These are phyloP conservation scores for Cinnamomum chago DNA, from an alignment of 164 flowering plant genomes.

Conservation along the genomic window DNA sequence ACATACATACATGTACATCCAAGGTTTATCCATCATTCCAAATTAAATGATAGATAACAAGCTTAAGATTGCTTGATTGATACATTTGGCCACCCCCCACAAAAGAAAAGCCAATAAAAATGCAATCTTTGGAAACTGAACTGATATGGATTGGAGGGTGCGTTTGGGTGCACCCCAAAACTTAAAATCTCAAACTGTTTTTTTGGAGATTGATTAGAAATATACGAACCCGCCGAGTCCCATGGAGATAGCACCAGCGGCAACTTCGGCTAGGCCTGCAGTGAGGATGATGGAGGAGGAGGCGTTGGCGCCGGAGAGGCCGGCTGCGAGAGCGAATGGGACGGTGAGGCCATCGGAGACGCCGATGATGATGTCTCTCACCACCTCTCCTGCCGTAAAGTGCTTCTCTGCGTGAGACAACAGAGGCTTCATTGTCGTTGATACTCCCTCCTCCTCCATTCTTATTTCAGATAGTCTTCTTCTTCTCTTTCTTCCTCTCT, in stretches of 20 bases:
- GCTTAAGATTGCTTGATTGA: too few relatives aligned
- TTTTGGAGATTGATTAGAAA: too few relatives aligned
- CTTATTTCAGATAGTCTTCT: not conserved
- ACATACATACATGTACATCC: not conserved
- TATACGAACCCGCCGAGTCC: conserved; percentile 79
- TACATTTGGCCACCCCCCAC: too few relatives aligned
- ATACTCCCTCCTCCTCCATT: not conserved
- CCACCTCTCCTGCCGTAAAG: conserved; percentile 81
- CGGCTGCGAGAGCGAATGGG: conserved; percentile 95
- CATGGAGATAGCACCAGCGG: conserved; percentile 97
- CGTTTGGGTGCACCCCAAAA: too few relatives aligned
- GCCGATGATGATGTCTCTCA: conserved; percentile 89
- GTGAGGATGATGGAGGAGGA: conserved; percentile 76
- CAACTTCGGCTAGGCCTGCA: conserved; percentile 96
- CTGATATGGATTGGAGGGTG: too few relatives aligned
- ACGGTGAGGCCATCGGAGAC: conserved; percentile 95
- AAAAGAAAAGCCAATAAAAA: too few relatives aligned
- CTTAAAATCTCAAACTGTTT: too few relatives aligned
- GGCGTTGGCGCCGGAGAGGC: conserved; percentile 79
- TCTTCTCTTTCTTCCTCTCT: not conserved
- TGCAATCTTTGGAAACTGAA: too few relatives aligned
- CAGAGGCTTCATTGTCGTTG: conserved; percentile 21
- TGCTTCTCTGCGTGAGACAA: conserved; percentile 67
- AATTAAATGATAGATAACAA: too few relatives aligned
- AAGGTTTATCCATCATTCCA: too few relatives aligned